Conservation (phyloP, 495 filamentous ascomycete species). For the Daldinia vernicosa region DNA sequence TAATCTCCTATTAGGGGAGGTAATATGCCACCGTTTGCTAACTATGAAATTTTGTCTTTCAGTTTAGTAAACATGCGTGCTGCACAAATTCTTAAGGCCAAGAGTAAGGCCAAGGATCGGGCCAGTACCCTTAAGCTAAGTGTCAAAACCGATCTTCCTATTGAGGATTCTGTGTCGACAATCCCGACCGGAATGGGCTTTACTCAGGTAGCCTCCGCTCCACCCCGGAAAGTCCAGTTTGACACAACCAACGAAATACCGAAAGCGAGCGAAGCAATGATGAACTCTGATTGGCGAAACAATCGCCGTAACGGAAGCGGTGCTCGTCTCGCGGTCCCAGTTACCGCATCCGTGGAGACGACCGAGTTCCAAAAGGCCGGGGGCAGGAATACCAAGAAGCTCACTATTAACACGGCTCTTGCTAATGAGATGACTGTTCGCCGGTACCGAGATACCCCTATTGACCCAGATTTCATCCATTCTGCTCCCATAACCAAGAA, state of each 20-base stretch:
- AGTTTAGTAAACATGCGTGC: slow-evolving; percentile 18
- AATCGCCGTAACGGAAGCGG: slow-evolving; percentile 4
- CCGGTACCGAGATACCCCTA: slow-evolving; percentile 14
- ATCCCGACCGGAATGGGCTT: not conserved
- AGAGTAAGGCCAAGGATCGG: not conserved
- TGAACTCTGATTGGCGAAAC: slow-evolving; percentile 27
- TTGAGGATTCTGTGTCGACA: not conserved
- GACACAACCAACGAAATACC: not conserved
- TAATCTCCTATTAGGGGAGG: not conserved
- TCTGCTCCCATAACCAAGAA: slow-evolving; percentile 32
- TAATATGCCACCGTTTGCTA: not conserved
- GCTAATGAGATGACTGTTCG: not conserved
- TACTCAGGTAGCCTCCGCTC: slow-evolving; percentile 3
- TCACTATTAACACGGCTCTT: not conserved
- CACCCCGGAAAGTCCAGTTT: slow-evolving; percentile 1
- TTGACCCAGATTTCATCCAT: slow-evolving; percentile 33
- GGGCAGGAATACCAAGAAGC: not conserved
- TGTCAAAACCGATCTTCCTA: slow-evolving; percentile 3
- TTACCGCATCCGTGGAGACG: slow-evolving; percentile 8
- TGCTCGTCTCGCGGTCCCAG: not conserved
- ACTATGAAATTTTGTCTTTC: not conserved
- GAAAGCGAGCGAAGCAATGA: slow-evolving; percentile 23
- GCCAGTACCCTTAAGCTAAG: slow-evolving; percentile 11
- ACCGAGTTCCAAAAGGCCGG: slow-evolving; percentile 16
- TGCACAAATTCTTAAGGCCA: slow-evolving; percentile 6